phyloP scores from a whole-genome alignment of 2,329 filamentous ascomycete genomes.

The Claviceps digitariae region DNA sequence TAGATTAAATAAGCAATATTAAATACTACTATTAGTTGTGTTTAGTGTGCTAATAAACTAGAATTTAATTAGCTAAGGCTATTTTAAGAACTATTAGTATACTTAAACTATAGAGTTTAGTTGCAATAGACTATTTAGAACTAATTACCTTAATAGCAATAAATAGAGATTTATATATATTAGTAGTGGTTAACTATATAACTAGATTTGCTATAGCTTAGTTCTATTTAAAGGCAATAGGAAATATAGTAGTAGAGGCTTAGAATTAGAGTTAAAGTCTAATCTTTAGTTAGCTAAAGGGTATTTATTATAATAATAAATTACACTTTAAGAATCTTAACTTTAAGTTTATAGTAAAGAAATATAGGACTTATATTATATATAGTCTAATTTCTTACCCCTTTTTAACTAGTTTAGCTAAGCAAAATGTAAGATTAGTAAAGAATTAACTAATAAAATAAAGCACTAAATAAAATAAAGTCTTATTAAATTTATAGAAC shows the following conservation, averaged over 20 bases:
- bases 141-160: neutral
- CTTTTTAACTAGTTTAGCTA: neutral
- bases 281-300: neutral
- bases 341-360: neutral
- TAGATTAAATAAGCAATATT: neutral
- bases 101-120: neutral
- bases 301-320: neutral
- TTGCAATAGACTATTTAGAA: neutral
- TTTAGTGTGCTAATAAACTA: neutral
- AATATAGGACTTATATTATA: neutral
- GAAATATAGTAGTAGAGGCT: neutral
- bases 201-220: neutral
- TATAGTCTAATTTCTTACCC: neutral
- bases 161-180: neutral
- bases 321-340: neutral
- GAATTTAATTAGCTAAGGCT: neutral
- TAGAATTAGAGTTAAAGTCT: neutral
- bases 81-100: neutral
- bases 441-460: neutral
- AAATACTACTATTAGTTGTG: neutral
- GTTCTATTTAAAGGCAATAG: neutral
- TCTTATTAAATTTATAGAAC: neutral
- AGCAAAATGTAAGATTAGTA: neutral
- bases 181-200: neutral
- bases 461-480: neutral